Base-by-base conservation (phyloP, 2,329 filamentous ascomycete species). In the Microdochium trichocladiopsis region DNA sequence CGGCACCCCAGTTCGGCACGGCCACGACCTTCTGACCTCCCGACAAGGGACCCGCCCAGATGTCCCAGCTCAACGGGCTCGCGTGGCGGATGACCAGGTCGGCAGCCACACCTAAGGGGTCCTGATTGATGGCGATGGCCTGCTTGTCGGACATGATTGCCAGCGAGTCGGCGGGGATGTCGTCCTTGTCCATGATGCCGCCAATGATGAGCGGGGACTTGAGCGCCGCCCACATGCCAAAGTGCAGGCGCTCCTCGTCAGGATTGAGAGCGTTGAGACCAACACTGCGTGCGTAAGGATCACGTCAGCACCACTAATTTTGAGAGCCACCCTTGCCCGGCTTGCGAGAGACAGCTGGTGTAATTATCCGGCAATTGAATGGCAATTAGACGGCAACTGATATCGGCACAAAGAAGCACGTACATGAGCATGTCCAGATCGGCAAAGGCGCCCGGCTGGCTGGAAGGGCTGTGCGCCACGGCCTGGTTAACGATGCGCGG, bases 101-200 rank as follows among this genome's bases (percentile, higher is more conserved):
- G 1, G 79, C 77, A 47, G 79, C 76, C 51, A 74, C 65, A 0
- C 72, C 78, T 0, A 83, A 62, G 0, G 72, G 54, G 57, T 84
- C 81, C 57, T 84, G 80, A 57, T 83, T 83, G 59, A 80, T 77
- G 0, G 73, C 73, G 23, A 84, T 77, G 22, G 80, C 72, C 51
- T 80, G 79, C 24, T 71, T 66, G 61, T 83, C 82, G 1, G 66
- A 67, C 48, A 78, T 60, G 16, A 77, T 65, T 5, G 64, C 63
- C 14, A 79, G 58, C 0, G 76, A 77, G 1, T 63, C 61, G 0
- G 61, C 52, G 1, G 69, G 66, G 0, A 75, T 72, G 2, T 71
- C 52, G 0, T 60, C 59, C 11, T 66, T 61, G 24, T 72, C 69
- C 48, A 77, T 61, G 0, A 69, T 71, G 1, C 69, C 72, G 0